Conservation (phyloP, 2,329 filamentous ascomycete genomes). For the Ceratocystiopsis sp. region DNA sequence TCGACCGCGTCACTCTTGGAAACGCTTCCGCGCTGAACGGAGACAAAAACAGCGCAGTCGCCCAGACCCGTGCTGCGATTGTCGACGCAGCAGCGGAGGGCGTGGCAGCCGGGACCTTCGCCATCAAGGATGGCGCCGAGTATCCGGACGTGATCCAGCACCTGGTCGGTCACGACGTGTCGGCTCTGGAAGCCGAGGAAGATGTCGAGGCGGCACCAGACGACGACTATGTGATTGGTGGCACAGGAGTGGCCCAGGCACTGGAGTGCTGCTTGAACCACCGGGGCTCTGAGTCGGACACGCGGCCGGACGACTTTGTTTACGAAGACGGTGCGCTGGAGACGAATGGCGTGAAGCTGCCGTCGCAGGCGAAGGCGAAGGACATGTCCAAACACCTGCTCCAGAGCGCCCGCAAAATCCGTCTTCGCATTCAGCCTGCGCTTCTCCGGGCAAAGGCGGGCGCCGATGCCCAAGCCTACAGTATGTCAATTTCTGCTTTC, state of each 20-base stretch:
- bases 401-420: constrained; percentile 75
- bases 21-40: constrained; percentile 10
- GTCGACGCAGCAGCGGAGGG: constrained; percentile 1
- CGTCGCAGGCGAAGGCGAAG: constrained; percentile 34
- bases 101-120: constrained; percentile 5
- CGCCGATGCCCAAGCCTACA: constrained; percentile 56
- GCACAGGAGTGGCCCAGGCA: constrained; percentile 88
- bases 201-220: constrained; percentile 59
- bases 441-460: constrained; percentile 55
- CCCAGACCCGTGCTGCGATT: constrained; percentile 7
- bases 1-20: constrained; percentile 58
- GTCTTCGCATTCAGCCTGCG: constrained; percentile 65
- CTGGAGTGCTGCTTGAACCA: constrained; percentile 81
- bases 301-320: constrained; percentile 33
- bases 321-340: constrained; percentile 22
- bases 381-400: constrained; percentile 88
- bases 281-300: constrained; percentile 37
- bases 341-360: too few species aligned
- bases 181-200: constrained; percentile 34
- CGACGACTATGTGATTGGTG: constrained; percentile 89
- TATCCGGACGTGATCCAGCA: constrained; percentile 74
- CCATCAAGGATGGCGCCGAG: constrained; percentile 18
- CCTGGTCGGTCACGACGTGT: constrained; percentile 56
- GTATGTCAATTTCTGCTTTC: constrained; percentile 30
- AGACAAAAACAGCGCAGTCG: background rate